These are phyloP conservation scores for Auriscalpium vulgare DNA, from an alignment of 768 basidiomycete genomes.

Conservation along the genomic window DNA sequence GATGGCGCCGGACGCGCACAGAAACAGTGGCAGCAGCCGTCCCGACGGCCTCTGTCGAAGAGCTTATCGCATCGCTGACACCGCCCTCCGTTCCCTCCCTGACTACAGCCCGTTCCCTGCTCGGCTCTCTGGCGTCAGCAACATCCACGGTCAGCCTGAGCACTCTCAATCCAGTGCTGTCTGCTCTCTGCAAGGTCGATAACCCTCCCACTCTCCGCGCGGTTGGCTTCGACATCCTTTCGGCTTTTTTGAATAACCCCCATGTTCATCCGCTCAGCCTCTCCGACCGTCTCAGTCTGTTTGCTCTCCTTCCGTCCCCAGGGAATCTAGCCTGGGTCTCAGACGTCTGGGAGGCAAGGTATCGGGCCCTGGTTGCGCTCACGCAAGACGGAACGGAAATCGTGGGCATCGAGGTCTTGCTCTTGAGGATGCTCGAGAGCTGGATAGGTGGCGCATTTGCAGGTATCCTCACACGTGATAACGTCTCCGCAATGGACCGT, in stretches of 20 bases:
- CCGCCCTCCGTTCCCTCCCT: conserved; percentile 61
- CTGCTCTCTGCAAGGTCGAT: conserved; percentile 46
- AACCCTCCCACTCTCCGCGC: conserved; percentile 52
- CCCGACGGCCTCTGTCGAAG: conserved; percentile 27
- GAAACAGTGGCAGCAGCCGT: neutral
- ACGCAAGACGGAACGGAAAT: conserved; percentile 54
- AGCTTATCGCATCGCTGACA: conserved; percentile 35
- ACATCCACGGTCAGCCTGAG: conserved; percentile 34
- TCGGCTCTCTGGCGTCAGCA: conserved; percentile 46
- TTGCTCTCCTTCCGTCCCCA: conserved; percentile 50
- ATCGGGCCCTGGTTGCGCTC: conserved; percentile 59
- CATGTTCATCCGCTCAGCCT: conserved; percentile 40
- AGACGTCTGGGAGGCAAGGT: conserved; percentile 67
- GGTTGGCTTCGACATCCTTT: conserved; percentile 64
- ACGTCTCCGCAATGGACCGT: conserved; percentile 28
- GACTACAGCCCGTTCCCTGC: conserved; percentile 51
- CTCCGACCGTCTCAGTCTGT: conserved; percentile 54
- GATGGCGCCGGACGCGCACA: neutral
- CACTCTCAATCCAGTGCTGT: conserved; percentile 51
- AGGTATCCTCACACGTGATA: conserved; percentile 28
- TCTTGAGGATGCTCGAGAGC: conserved; percentile 47
- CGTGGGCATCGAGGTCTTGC: conserved; percentile 51
- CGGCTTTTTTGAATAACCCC: conserved; percentile 59
- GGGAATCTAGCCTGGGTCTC: conserved; percentile 40
- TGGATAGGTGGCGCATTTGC: conserved; percentile 68